Evolutionary conservation across 768 basidiomycete genomes (phyloP).

Genomic region (Termitomyces sp.): DNA sequence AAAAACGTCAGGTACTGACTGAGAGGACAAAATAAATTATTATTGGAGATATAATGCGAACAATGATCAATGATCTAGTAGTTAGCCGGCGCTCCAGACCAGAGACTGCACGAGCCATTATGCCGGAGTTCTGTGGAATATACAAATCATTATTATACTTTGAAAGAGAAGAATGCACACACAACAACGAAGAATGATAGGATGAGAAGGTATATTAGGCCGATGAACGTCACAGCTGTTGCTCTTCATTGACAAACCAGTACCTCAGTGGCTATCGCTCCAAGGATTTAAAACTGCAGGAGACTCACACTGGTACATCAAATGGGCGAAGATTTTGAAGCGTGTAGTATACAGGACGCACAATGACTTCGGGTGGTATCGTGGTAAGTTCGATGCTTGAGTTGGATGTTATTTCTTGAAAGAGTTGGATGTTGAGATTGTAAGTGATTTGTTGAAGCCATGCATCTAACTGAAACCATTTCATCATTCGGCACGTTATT

Average conservation of each 20-base stretch:
- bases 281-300: neutral
- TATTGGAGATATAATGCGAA: too few relatives aligned
- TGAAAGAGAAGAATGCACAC: too few relatives aligned
- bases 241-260: too few relatives aligned
- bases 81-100: constrained; percentile 36
- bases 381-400: constrained; percentile 22
- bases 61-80: constrained; percentile 31
- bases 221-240: too few relatives aligned
- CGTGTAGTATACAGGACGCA: constrained; percentile 33
- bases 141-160: too few relatives aligned
- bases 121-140: constrained; percentile 24
- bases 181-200: too few relatives aligned
- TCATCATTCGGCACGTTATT: neutral
- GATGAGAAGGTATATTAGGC: too few relatives aligned
- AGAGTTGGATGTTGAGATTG: constrained; percentile 8
- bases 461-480: neutral
- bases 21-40: constrained; percentile 44
- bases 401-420: neutral
- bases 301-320: constrained; percentile 44
- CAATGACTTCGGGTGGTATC: too few relatives aligned
- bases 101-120: constrained; percentile 30
- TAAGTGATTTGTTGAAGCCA: constrained; percentile 19
- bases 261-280: neutral
- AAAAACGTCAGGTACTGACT: too few relatives aligned
- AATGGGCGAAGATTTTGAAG: constrained; percentile 44